Base-by-base conservation (phyloP, 331 rosid genomes). In the Rhamnella rubrinervis region DNA sequence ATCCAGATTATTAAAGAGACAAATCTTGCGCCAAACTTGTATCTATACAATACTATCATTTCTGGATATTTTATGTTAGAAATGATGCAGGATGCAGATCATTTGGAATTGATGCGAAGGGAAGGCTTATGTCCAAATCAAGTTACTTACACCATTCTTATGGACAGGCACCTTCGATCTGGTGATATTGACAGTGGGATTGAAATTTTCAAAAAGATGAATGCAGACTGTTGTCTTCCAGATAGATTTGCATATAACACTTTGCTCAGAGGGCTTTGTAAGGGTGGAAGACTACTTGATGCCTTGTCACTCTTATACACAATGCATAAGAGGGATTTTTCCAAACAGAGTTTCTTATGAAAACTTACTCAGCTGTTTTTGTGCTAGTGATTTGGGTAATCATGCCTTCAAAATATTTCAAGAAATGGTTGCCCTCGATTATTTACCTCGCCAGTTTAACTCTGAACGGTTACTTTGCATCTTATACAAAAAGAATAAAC, bases 111-210 rank as follows among this genome's bases (percentile, higher is more conserved):
- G 66, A 83, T 83, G 87, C 79, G 72, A 75, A 75, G 62, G 6
- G 79, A 83, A 68, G 87, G 79, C 46, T 53, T 75, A 21, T 13
- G 40, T 28, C 84, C 87, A 56, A 79, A 79, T 70, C 81, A 72
- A 1, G 81, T 83, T 15, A 78, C 84, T 66, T 76, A 74, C 59
- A 78, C 87, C 5, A 75, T 83, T 46, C 87, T 83, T 40, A 73
- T 83, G 59, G 70, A 60, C 64, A 81, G 81, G 58, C 65, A 68
- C 61, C 72, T 83, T 41, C 75, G 20, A 38, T 74, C 64, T 7
- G 81, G 72, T 21, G 77, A 83, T 79, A 68, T 78, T 61, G 63
- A 75, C 55, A 26, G 66, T 65, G 82, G 77, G 53, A 59, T 79
- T 23, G 72, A 57, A 37, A 63, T 83, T 70, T 83, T 78, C 75